Evolutionary conservation across 345 rosid genomes (phyloP).

Genomic region (Linum lewisii): DNA sequence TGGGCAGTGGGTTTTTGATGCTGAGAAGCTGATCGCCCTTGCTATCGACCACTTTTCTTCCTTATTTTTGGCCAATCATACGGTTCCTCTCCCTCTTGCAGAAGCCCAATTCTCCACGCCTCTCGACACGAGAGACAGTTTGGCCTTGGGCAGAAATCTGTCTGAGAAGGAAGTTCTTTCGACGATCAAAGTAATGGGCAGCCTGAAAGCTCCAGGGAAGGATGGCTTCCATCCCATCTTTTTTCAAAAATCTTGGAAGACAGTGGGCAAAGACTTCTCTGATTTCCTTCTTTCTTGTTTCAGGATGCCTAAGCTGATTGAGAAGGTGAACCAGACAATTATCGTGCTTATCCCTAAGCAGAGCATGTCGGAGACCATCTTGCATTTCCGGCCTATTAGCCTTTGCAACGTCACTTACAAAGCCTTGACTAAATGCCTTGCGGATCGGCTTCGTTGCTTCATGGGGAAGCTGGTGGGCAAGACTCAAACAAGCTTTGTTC

Average conservation of each 20-base stretch:
- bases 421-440: background rate
- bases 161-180: background rate
- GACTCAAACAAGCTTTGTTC: background rate
- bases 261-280: background rate
- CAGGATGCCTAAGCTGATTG: background rate
- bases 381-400: background rate
- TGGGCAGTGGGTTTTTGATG: background rate
- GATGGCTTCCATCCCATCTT: too few relatives aligned
- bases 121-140: background rate
- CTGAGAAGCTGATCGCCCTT: background rate
- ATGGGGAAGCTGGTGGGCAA: background rate
- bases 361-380: background rate
- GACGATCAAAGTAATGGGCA: background rate
- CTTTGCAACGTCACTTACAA: background rate
- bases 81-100: too few relatives aligned
- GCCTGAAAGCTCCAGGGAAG: too few relatives aligned
- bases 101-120: background rate
- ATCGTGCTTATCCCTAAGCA: background rate
- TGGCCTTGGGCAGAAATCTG: background rate
- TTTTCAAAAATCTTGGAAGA: background rate
- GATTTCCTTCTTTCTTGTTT: background rate
- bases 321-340: background rate
- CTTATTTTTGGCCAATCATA: background rate
- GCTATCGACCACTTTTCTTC: background rate
- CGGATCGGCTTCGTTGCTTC: background rate